phyloP scores from a whole-genome alignment of 148 eudicot species.

The Nyssa sinensis region DNA sequence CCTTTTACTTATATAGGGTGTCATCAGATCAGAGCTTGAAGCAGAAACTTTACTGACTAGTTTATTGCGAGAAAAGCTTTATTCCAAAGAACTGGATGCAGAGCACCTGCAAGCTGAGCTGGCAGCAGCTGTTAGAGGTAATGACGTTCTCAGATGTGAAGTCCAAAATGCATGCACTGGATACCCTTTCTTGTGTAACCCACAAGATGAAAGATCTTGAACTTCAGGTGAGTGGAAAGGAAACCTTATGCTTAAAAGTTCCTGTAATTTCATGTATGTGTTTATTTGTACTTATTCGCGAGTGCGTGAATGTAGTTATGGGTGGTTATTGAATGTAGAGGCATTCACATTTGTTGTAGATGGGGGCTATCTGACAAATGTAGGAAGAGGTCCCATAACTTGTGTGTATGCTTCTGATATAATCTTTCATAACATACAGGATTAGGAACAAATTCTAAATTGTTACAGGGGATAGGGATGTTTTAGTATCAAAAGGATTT shows the following conservation, averaged over 20 bases:
- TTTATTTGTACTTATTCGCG: background rate
- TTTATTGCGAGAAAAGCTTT: conserved; percentile 71
- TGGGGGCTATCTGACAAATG: too few relatives aligned
- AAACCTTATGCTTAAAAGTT: background rate
- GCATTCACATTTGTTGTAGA: too few relatives aligned
- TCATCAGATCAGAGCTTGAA: conserved; percentile 55
- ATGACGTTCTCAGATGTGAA: conserved; percentile 74
- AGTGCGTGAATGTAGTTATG: background rate
- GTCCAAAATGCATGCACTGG: conserved; percentile 76
- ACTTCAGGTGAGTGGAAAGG: conserved; percentile 54
- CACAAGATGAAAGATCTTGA: conserved; percentile 87
- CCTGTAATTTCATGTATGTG: background rate
- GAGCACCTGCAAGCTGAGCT: conserved; percentile 89
- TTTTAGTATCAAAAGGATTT: too few relatives aligned
- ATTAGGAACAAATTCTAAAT: too few relatives aligned
- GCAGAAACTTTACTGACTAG: conserved; percentile 74
- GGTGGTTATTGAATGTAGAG: background rate
- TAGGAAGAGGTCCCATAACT: too few relatives aligned
- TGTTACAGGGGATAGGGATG: too few relatives aligned
- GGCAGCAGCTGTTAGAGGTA: conserved; percentile 74
- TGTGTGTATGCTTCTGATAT: too few relatives aligned
- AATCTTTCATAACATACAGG: too few relatives aligned
- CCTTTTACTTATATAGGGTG: conserved; percentile 36
- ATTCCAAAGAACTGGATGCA: conserved; percentile 58
- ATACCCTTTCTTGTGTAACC: conserved; percentile 63